Base-by-base conservation (phyloP, 1,284 basidiomycete genomes). In the Takashimella koratensis region DNA sequence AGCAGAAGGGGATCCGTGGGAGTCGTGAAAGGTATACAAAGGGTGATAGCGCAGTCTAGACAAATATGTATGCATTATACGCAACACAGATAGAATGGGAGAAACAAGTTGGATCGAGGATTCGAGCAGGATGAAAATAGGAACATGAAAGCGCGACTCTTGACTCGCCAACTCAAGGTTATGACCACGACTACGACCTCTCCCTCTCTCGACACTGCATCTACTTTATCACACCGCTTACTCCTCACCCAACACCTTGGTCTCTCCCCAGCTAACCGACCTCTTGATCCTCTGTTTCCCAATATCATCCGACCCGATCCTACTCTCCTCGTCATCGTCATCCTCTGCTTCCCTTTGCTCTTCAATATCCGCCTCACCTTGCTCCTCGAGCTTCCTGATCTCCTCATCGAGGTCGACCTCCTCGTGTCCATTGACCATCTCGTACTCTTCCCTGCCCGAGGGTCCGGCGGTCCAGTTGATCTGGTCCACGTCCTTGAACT, bases 401-500 rank as follows among this genome's bases (percentile, higher is more conserved):
- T 75, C 74, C 53, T 74, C 71, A 54, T 77, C 76, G 19, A 76
- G 58, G 57, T 76, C 73, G 22, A 71, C 57, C 5, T 56, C 56
- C 26, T 40, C 53, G 23, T 22, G 26, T 40, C 40, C 41, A 26
- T 56, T 57, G n/a, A 74, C 62, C 54, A 70, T 63, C 52, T 73
- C 71, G 49, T 77, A 75, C 49, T 57, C 64, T 39, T 59, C 59
- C 16, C 24, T 41, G 13, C 43, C 26, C 26, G 45, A 47, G 20
- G 40, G 41, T 6, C 39, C 19, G 3, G 40, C 45, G 16, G 62
- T 59, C 71, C 71, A 76, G 46, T 60, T 75, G 8, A 82, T 80
- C 1, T 84, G 82, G 21, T 80, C 79, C 13, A 81, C 66, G 49
- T 84, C 83, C 60, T 83, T 83, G 60, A 92, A 81, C 56, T 87